phyloP scores from a whole-genome alignment of 2,329 filamentous ascomycete genomes.

The Colletotrichum sp. region DNA sequence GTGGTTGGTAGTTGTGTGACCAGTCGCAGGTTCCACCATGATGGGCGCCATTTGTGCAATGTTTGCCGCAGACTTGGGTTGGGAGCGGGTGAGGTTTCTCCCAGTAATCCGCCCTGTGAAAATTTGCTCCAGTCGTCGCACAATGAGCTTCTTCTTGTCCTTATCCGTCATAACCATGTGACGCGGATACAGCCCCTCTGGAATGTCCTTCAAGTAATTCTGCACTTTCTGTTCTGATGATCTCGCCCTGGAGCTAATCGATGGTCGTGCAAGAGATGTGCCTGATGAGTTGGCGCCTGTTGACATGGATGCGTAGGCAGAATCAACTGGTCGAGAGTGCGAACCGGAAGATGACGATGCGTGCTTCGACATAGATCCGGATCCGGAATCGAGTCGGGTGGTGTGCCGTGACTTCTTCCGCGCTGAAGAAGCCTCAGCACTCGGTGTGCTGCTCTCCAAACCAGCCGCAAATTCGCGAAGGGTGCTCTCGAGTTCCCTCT shows the following conservation, averaged over 20 bases:
- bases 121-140: conserved; percentile 77
- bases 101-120: conserved; percentile 74
- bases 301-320: conserved; percentile 74
- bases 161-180: conserved; percentile 70
- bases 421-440: conserved; percentile 56
- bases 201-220: conserved; percentile 75
- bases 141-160: conserved; percentile 78
- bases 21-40: conserved; percentile 32
- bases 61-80: conserved; percentile 23
- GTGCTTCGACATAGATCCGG: conserved; percentile 54
- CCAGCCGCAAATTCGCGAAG: conserved; percentile 71
- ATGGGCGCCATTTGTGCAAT: conserved; percentile 23
- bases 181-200: conserved; percentile 69
- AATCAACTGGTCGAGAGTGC: conserved; percentile 60
- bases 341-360: conserved; percentile 58
- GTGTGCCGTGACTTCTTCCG: conserved; percentile 48
- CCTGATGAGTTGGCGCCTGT: conserved; percentile 51
- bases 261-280: conserved; percentile 41
- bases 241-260: conserved; percentile 38
- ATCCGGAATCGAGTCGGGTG: conserved; percentile 45
- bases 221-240: conserved; percentile 67
- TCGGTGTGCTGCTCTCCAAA: conserved; percentile 27
- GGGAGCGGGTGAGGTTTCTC: conserved; percentile 37
- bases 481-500: conserved; percentile 76
- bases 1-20: conserved; percentile 32